phyloP scores from a whole-genome alignment of 2,329 filamentous ascomycete genomes.

The Ophiostoma ulmi region DNA sequence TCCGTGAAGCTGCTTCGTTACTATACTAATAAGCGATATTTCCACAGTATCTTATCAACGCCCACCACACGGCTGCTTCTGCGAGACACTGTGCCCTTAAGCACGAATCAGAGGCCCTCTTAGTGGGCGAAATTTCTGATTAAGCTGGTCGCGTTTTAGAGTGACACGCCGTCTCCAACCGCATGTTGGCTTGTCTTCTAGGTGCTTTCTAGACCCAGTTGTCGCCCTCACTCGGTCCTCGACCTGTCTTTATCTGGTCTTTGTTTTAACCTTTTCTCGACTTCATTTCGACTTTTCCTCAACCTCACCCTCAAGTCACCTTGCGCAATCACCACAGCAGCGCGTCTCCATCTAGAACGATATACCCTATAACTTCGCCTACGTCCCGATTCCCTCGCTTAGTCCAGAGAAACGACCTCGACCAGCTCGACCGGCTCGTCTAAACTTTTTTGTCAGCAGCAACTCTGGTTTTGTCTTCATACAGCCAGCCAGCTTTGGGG shows the following conservation, averaged over 20 bases:
- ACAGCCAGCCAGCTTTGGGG: not conserved
- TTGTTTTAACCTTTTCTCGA: not conserved
- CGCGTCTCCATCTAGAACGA: not conserved
- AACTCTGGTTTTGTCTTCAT: not conserved
- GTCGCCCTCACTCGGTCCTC: constrained; percentile 6
- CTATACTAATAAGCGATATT: not conserved
- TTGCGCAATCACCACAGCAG: not conserved
- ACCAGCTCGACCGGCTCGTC: not conserved
- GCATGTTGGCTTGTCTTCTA: constrained; percentile 11
- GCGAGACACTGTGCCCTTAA: constrained; percentile 8
- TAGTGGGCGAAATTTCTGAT: constrained; percentile 20
- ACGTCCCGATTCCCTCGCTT: not conserved
- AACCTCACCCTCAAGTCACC: not conserved
- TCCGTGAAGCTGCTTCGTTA: not conserved
- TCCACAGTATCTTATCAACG: not conserved
- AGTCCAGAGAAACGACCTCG: not conserved
- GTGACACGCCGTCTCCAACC: constrained; percentile 18
- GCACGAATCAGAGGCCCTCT: constrained; percentile 16
- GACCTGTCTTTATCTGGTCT: not conserved
- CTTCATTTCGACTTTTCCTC: not conserved
- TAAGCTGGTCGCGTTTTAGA: constrained; percentile 21
- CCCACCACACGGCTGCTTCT: not conserved
- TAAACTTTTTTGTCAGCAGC: not conserved
- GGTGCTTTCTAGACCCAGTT: not conserved
- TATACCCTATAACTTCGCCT: not conserved